Percentiles rank a stretch among this genome's conserved stretches.
Conservation (phyloP, 176 grass and related monocot species). For the Luzula sylvatica region DNA sequence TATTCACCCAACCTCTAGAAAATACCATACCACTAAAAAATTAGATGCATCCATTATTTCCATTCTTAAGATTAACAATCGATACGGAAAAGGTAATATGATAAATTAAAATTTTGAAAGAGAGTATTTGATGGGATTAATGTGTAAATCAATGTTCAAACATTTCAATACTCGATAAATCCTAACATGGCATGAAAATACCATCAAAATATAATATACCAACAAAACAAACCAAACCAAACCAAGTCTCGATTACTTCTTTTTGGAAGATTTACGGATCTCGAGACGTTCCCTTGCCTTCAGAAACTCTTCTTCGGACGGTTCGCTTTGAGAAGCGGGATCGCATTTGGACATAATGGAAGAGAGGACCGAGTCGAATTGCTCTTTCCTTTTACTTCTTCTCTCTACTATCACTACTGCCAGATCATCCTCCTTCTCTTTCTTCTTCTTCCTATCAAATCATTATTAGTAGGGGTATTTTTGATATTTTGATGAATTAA, state of each 20-base stretch:
- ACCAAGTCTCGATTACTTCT: too few relatives aligned
- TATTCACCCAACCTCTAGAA: too few relatives aligned
- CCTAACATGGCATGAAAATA: neutral
- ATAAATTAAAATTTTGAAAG: too few relatives aligned
- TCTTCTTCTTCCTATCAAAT: constrained; percentile 39
- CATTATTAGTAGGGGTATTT: neutral
- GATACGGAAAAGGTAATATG: too few relatives aligned
- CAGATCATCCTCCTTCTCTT: constrained; percentile 43
- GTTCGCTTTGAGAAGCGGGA: constrained; percentile 40
- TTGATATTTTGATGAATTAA: neutral
- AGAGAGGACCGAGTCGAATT: constrained; percentile 68
- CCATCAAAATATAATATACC: too few relatives aligned
- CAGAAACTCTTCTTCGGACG: constrained; percentile 78
- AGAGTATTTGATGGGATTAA: too few relatives aligned
- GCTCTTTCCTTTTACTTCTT: constrained; percentile 44
- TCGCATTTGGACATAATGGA: constrained; percentile 68
- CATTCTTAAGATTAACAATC: too few relatives aligned
- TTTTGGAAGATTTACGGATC: constrained; percentile 18
- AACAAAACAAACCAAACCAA: too few relatives aligned
- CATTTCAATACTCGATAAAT: neutral
- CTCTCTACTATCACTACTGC: constrained; percentile 50
- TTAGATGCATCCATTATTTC: too few relatives aligned
- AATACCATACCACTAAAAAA: too few relatives aligned
- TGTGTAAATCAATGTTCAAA: too few relatives aligned
- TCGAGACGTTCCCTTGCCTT: constrained; percentile 54